Evolutionary conservation across 2,329 filamentous ascomycete species (phyloP).

Genomic region (Trichoderma guizhouense): DNA sequence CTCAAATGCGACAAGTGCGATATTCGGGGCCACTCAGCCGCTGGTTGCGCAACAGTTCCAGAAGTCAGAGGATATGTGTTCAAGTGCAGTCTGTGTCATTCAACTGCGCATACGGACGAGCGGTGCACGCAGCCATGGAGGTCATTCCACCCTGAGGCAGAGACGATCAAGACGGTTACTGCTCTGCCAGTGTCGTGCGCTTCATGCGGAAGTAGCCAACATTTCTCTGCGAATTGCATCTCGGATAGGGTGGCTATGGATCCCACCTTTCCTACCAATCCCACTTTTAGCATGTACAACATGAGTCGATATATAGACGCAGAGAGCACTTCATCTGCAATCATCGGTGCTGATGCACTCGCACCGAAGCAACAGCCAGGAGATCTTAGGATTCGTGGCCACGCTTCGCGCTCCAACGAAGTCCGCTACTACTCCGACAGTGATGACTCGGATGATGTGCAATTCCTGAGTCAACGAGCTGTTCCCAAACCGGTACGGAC

Average conservation of each 20-base stretch:
- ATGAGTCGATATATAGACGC: slow-evolving; percentile 49
- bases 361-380: slow-evolving; percentile 23
- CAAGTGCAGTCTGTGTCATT: slow-evolving; percentile 60
- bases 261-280: slow-evolving; percentile 26
- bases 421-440: slow-evolving; percentile 47
- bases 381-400: slow-evolving; percentile 35
- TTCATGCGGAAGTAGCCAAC: slow-evolving; percentile 50
- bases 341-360: slow-evolving; percentile 33
- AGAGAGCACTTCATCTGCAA: slow-evolving; percentile 37
- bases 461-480: slow-evolving; percentile 38
- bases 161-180: slow-evolving; percentile 46
- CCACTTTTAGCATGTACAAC: slow-evolving; percentile 53
- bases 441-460: slow-evolving; percentile 46
- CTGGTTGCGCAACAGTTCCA: slow-evolving; percentile 54
- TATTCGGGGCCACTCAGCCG: slow-evolving; percentile 56
- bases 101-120: slow-evolving; percentile 54
- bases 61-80: slow-evolving; percentile 44
- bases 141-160: slow-evolving; percentile 45
- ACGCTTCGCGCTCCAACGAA: slow-evolving; percentile 35
- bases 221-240: slow-evolving; percentile 57
- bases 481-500: slow-evolving; percentile 28
- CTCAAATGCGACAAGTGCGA: slow-evolving; percentile 58
- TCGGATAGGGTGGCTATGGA: slow-evolving; percentile 16
- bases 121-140: slow-evolving; percentile 61
- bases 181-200: slow-evolving; percentile 54